Base-by-base conservation (phyloP, 768 basidiomycete genomes). In the Tricholoma furcatifolium region DNA sequence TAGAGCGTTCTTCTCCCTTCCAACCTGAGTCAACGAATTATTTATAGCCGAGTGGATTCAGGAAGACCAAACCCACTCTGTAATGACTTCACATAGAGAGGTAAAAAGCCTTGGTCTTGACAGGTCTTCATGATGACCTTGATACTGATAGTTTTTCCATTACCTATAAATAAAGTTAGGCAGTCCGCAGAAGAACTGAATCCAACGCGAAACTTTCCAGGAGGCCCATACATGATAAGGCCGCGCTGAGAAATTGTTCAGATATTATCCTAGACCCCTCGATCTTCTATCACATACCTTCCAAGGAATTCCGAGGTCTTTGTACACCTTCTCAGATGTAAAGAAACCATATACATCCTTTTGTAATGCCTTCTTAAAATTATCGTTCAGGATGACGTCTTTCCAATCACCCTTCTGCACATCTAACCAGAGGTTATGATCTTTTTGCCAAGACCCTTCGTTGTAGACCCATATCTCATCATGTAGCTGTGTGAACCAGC, bases 31-130 rank as follows among this genome's bases (percentile, higher is more conserved):
- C 9, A 47, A n/a, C 15, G 20, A 35, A 35, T 51, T 14, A 40
- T 31, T 51, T 23, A 20, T 15, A 43, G 44, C 17, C 34, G 11
- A 43, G 8, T 9, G 8, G n/a, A 36, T 20, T 3, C 43, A 5
- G 41, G 32, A 10, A 12, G 4, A 30, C 47, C 23, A 50, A 27
- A 53, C 47, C 18, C 64, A 87, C 88, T 79, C 55, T 79, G 74
- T 73, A 93, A 89, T 6, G 88, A 86, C 65, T 87, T 91, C 58
- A 94, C 89, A 58, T 93, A 93, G 20, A 95, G 77, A 2, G 87
- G 84, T 9, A 76, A 73, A 56, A 85, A 84, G 0, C 82, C 86
- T 50, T 72, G 74, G 18, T 79, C 83, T 38, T 77, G 74, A 53
- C 85, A 85, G 1, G 77, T 76, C 65, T 85, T 89, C 85, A 93